Evolutionary conservation across 441 rosid species (phyloP).

Genomic region (Pelargonium fulgidum): DNA sequence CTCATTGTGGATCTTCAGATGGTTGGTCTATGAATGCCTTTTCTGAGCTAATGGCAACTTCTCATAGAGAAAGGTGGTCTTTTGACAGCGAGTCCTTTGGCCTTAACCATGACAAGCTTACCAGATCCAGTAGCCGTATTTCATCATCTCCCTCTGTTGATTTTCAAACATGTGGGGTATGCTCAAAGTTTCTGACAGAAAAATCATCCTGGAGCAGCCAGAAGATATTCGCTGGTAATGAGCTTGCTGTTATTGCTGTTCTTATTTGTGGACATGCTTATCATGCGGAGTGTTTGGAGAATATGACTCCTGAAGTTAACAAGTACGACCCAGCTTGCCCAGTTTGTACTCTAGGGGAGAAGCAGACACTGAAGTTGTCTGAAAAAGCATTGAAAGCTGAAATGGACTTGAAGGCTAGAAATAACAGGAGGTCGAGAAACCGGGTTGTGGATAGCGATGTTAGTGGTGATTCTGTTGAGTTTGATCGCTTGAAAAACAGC

Average conservation of each 20-base stretch:
- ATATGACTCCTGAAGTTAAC: slow-evolving; percentile 63
- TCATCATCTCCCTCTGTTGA: slow-evolving; percentile 44
- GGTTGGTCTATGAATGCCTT: slow-evolving; percentile 78
- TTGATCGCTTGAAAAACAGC: slow-evolving; percentile 34
- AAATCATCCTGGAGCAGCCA: slow-evolving; percentile 71
- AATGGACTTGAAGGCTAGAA: slow-evolving; percentile 59
- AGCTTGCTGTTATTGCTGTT: slow-evolving; percentile 66
- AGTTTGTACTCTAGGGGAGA: slow-evolving; percentile 80
- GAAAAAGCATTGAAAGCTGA: slow-evolving; percentile 76
- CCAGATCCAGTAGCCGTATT: slow-evolving; percentile 37
- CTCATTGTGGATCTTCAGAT: slow-evolving; percentile 65
- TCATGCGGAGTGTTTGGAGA: slow-evolving; percentile 97
- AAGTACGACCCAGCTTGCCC: slow-evolving; percentile 95
- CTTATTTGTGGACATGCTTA: slow-evolving; percentile 84
- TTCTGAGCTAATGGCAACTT: slow-evolving; percentile 70
- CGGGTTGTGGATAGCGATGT: slow-evolving; percentile 58
- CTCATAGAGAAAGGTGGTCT: slow-evolving; percentile 56
- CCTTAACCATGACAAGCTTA: slow-evolving; percentile 39
- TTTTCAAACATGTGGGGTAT: slow-evolving; percentile 74
- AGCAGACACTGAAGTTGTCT: slow-evolving; percentile 57
- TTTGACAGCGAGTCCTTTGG: slow-evolving; percentile 50
- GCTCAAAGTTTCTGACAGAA: slow-evolving; percentile 73
- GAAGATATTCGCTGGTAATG: slow-evolving; percentile 57
- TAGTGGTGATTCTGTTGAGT: slow-evolving; percentile 37
- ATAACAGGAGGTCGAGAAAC: slow-evolving; percentile 57